These are phyloP conservation scores for Mycena amicta DNA, from an alignment of 768 basidiomycete genomes.

Conservation along the genomic window DNA sequence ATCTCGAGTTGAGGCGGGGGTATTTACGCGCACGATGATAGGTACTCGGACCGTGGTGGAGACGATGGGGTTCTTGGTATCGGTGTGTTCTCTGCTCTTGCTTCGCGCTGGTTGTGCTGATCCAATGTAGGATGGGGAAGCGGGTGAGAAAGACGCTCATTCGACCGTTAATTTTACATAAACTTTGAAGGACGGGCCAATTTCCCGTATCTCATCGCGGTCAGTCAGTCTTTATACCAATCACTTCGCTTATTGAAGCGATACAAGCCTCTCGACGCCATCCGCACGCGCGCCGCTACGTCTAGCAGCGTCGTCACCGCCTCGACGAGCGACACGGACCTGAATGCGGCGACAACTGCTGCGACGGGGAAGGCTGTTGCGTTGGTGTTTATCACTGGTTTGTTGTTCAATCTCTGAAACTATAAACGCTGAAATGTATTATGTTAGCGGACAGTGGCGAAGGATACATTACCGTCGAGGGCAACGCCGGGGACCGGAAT, in stretches of 20 bases:
- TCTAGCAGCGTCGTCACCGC: slow-evolving; percentile 47
- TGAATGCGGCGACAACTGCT: slow-evolving; percentile 43
- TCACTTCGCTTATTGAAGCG: background rate
- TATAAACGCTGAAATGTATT: background rate
- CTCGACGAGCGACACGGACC: slow-evolving; percentile 52
- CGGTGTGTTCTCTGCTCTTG: background rate
- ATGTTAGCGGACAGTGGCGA: slow-evolving; percentile 31
- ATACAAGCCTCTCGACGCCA: slow-evolving; percentile 45
- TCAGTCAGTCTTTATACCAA: slow-evolving; percentile 22
- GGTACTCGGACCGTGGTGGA: slow-evolving; percentile 53
- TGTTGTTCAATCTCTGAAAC: background rate
- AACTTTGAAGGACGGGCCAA: slow-evolving; percentile 36
- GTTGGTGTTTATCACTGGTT: slow-evolving; percentile 55
- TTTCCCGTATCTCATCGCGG: slow-evolving; percentile 53
- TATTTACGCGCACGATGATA: slow-evolving; percentile 40
- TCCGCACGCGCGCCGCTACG: slow-evolving; percentile 40
- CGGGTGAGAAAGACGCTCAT: slow-evolving; percentile 48
- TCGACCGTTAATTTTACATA: slow-evolving; percentile 1
- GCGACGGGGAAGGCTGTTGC: slow-evolving; percentile 52
- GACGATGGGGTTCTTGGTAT: slow-evolving; percentile 57
- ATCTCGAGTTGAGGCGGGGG: slow-evolving; percentile 21
- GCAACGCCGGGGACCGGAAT: slow-evolving; percentile 59
- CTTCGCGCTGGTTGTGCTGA: background rate
- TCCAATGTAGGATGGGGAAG: slow-evolving; percentile 45
- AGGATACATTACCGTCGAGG: slow-evolving; percentile 47